A percentile compares a stretch with the other conserved stretches of the same genome.
phyloP scores from a whole-genome alignment of 176 grass and related monocot genomes.

The Coix lacrymajobi region DNA sequence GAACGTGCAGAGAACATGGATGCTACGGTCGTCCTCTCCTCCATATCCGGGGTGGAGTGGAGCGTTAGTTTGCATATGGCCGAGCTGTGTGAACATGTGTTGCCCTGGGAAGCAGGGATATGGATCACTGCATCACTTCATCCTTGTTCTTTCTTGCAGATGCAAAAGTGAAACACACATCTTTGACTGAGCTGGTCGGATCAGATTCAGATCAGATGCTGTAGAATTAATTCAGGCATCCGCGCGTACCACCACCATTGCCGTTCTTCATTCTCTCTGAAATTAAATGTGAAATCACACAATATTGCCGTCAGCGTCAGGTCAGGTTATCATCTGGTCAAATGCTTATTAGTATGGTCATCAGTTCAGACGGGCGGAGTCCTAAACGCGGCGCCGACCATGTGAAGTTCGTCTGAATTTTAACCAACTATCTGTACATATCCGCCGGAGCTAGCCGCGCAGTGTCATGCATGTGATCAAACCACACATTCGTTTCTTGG shows the following conservation, averaged over 20 bases:
- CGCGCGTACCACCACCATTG: no score
- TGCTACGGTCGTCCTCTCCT: background rate
- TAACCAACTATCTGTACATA: conserved; percentile 19
- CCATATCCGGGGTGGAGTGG: background rate
- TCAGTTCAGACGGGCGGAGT: background rate
- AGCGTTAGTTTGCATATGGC: background rate
- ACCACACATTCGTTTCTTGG: background rate
- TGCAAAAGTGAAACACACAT: no score
- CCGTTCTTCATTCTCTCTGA: no score
- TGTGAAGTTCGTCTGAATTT: conserved; percentile 14
- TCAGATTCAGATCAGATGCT: no score
- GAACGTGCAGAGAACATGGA: background rate
- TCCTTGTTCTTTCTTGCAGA: background rate
- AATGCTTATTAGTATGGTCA: no score
- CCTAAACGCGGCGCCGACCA: conserved; percentile 25
- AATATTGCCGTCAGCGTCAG: no score
- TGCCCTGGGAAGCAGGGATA: no score
- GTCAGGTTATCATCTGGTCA: background rate
- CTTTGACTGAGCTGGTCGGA: background rate
- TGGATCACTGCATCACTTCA: background rate
- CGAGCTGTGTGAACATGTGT: background rate
- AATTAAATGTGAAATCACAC: no score
- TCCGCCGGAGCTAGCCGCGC: background rate
- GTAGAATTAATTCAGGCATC: no score
- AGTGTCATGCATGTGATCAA: conserved; percentile 16